Conservation (phyloP, 306 rosid genomes). For the Gastrolobium bilobum region DNA sequence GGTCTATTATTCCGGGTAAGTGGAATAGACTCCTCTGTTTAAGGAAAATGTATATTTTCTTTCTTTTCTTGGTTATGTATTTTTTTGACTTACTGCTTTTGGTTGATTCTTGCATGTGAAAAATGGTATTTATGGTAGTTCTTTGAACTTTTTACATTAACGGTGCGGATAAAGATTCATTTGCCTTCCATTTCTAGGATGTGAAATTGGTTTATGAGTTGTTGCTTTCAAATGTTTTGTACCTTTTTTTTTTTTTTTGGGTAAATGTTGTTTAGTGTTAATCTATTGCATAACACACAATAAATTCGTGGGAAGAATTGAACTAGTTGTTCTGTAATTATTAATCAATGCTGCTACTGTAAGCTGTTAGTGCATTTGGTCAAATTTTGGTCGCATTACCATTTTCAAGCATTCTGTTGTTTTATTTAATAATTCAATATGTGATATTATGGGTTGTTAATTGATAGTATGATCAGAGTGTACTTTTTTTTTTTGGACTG, state of each 20-base stretch:
- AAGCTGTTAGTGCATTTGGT: slow-evolving; percentile 35
- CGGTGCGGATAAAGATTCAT: background rate
- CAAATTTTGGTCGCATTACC: slow-evolving; percentile 29
- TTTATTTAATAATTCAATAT: no score
- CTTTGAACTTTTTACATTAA: slow-evolving; percentile 5
- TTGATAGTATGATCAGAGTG: background rate
- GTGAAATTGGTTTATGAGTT: no score
- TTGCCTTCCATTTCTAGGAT: background rate
- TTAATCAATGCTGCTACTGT: slow-evolving; percentile 8
- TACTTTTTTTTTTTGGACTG: slow-evolving; percentile 6
- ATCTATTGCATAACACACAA: slow-evolving; percentile 15
- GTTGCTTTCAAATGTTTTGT: no score
- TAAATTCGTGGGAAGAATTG: slow-evolving; percentile 30
- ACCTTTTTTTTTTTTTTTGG: slow-evolving; percentile 18
- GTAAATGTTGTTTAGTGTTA: slow-evolving; percentile 31
- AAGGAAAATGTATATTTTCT: background rate
- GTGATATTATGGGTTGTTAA: background rate
- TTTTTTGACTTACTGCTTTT: background rate
- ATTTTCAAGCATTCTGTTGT: slow-evolving; percentile 20
- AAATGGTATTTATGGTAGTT: background rate
- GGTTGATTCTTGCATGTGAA: background rate
- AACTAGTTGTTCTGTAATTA: slow-evolving; percentile 15
- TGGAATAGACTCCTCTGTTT: background rate
- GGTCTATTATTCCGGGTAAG: slow-evolving; percentile 1
- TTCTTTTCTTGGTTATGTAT: background rate